Evolutionary conservation across 345 rosid genomes (phyloP).

Genomic region (Rhodamnia rubescens): DNA sequence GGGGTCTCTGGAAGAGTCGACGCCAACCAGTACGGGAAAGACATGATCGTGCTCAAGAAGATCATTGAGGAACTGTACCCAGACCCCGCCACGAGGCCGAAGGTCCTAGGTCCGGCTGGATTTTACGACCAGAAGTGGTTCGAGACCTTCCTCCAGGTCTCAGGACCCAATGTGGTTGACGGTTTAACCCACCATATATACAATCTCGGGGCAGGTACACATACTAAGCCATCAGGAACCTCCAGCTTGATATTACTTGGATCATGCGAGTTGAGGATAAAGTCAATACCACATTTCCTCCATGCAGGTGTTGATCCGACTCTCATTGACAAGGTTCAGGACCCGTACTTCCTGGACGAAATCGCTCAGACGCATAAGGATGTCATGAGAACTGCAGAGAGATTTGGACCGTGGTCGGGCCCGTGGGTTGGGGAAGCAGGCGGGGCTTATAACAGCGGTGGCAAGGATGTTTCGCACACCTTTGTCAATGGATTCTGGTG

Average conservation of each 20-base stretch:
- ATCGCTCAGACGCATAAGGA: slow-evolving; percentile 37
- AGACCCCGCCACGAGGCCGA: slow-evolving; percentile 21
- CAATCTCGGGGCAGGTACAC: slow-evolving; percentile 46
- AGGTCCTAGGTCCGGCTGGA: slow-evolving; percentile 43
- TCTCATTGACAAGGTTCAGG: slow-evolving; percentile 38
- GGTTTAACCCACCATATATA: slow-evolving; percentile 54
- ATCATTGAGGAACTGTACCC: slow-evolving; percentile 21
- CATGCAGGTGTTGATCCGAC: slow-evolving; percentile 28
- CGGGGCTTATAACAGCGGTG: slow-evolving; percentile 64
- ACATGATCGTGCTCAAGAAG: slow-evolving; percentile 17
- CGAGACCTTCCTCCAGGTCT: slow-evolving; percentile 11
- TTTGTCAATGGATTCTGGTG: slow-evolving; percentile 59
- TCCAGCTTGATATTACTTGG: neutral
- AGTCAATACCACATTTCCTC: neutral
- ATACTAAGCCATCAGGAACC: neutral
- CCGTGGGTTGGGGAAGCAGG: slow-evolving; percentile 67
- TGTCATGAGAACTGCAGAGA: neutral
- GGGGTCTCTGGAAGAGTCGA: slow-evolving; percentile 35
- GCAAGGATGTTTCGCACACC: slow-evolving; percentile 45
- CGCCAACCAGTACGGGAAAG: slow-evolving; percentile 27
- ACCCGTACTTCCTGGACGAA: slow-evolving; percentile 33
- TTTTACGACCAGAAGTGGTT: slow-evolving; percentile 55
- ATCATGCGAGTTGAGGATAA: neutral
- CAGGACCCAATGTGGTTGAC: slow-evolving; percentile 37
- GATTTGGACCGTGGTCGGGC: slow-evolving; percentile 36